These are phyloP conservation scores for Fusarium pilosicola DNA, from an alignment of 2,329 filamentous ascomycete genomes.

Conservation along the genomic window DNA sequence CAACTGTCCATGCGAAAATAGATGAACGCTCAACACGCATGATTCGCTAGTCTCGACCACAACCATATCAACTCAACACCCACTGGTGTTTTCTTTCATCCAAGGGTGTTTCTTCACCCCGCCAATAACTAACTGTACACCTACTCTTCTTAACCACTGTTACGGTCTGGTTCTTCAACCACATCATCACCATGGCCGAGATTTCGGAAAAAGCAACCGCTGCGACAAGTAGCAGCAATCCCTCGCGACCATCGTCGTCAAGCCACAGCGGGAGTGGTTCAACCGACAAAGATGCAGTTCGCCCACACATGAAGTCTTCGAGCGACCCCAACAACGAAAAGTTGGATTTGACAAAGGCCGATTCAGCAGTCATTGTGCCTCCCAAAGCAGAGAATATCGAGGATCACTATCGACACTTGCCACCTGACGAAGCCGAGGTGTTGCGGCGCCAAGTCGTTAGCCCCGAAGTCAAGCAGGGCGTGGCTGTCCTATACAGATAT, in stretches of 20 bases:
- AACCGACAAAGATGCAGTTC: constrained; percentile 38
- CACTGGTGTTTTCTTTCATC: neutral
- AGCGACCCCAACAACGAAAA: constrained; percentile 29
- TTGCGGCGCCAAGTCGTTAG: constrained; percentile 75
- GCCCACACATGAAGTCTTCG: constrained; percentile 21
- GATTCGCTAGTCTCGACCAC: constrained; percentile 11
- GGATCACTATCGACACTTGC: constrained; percentile 70
- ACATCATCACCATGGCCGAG: constrained; percentile 32
- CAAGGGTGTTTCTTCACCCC: constrained; percentile 12
- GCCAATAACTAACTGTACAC: neutral
- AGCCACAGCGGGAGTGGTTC: constrained; percentile 49
- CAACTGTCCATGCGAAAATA: neutral
- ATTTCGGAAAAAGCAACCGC: constrained; percentile 41
- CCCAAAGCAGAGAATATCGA: constrained; percentile 52
- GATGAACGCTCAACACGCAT: neutral
- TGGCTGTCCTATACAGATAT: constrained; percentile 75
- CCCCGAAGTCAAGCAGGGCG: constrained; percentile 71
- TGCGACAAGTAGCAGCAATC: constrained; percentile 33
- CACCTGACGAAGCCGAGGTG: constrained; percentile 72
- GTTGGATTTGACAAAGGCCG: constrained; percentile 52
- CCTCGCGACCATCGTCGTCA: constrained; percentile 46
- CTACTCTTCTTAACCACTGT: neutral
- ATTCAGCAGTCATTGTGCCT: constrained; percentile 53
- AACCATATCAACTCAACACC: neutral
- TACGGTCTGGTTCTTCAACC: neutral